Evolutionary conservation across 2,329 filamentous ascomycete genomes (phyloP), one percentile per base, ranked within the genome.

Genomic region (Alternaria infectoria): DNA sequence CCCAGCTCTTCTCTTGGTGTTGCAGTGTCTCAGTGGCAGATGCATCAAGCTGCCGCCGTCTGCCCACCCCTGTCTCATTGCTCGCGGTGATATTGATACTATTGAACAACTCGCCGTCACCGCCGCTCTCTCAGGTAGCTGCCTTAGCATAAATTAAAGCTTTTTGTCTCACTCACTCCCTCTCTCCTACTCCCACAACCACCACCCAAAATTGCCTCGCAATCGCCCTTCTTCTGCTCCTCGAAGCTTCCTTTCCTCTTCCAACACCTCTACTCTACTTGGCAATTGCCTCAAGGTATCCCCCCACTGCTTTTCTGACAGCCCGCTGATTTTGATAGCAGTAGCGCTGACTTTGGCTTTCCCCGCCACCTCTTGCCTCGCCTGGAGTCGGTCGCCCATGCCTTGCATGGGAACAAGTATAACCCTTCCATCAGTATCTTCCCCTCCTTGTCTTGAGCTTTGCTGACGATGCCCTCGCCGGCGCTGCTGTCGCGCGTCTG

Each of bases 11-110:
- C 10, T 50, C 52, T 46, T 66, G 59, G 57, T 66, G 60, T 60
- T 63, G 63, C 49, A 66, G 47, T 26, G 13, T 21, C 43, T 55
- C 59, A 66, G 63, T 63, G 59, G 23, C 25, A 30, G 25, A 15
- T 55, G 49, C 59, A 57, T 26, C 17, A 3, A 30, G 51, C 49
- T 46, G 43, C 40, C 36, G 21, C 30, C 23, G 17, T 30, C 40
- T 32, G 40, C 40, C 13, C 28, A 28, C 51, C 36, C 51, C 57
- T 28, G 54, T 46, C 25, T 23, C 43, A 19, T 30, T 43, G 25
- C 11, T 26, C 25, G 11, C 17, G 10, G 21, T 46, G 43, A 56
- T 46, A 32, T 11, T 46, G 25, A 30, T n/a, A 36, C 32, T 23
- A 23, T 30, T 21, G 54, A 54, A 21, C 15, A 36, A 51, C 36